phyloP scores from a whole-genome alignment of 2,329 filamentous ascomycete species.

The Thielaviopsis euricoi region DNA sequence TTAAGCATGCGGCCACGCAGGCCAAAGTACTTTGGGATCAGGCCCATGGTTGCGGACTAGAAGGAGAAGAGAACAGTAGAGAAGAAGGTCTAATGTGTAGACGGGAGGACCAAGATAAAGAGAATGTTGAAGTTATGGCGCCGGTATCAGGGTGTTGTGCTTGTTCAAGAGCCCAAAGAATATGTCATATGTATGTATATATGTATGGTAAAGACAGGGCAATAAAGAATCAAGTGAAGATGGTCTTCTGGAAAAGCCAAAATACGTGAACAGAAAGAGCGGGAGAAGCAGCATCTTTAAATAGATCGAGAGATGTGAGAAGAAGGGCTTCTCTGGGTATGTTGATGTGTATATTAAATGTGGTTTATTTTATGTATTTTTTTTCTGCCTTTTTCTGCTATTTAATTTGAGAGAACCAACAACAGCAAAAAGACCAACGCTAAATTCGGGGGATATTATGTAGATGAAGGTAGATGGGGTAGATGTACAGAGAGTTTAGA shows the following conservation, averaged over 20 bases:
- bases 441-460: neutral
- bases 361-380: neutral
- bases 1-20: slow-evolving; percentile 12
- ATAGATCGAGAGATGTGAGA: neutral
- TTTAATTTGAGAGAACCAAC: too few species aligned
- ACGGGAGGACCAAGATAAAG: neutral
- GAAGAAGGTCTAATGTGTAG: neutral
- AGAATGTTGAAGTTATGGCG: neutral
- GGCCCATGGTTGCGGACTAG: slow-evolving; percentile 1
- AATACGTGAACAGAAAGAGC: neutral
- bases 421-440: neutral
- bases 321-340: too few species aligned
- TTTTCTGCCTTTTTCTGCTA: neutral
- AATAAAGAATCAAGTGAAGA: neutral
- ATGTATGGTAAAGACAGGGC: neutral
- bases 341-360: neutral
- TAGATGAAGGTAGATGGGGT: neutral
- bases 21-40: slow-evolving; percentile 13
- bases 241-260: neutral
- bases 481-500: neutral
- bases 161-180: neutral
- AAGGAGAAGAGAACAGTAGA: neutral
- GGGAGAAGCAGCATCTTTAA: neutral
- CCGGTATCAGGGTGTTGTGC: too few species aligned
- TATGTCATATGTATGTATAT: neutral